Conservation (phyloP, 2,329 filamentous ascomycete genomes). For the Davidsoniella eucalypti region DNA sequence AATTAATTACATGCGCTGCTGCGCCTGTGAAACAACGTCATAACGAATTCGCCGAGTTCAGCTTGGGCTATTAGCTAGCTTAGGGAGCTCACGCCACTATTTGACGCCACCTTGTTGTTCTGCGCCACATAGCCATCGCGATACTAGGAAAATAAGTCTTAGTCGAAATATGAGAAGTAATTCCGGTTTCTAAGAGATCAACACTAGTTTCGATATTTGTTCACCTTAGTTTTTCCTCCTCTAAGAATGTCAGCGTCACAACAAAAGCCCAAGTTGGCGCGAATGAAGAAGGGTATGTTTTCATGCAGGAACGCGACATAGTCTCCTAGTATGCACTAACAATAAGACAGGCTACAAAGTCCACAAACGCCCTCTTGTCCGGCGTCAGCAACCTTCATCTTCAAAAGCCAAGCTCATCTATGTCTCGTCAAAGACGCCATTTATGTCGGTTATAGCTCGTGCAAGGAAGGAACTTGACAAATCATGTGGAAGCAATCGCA, state of each 20-base stretch:
- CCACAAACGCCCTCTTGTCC: slow-evolving; percentile 31
- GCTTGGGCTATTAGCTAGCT: background rate
- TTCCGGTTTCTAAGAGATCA: too few species aligned
- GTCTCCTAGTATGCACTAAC: background rate
- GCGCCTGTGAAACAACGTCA: background rate
- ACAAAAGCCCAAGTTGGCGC: slow-evolving; percentile 21
- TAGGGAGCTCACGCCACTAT: background rate
- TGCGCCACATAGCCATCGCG: background rate
- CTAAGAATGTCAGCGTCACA: slow-evolving; percentile 8
- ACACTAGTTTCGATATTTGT: too few species aligned
- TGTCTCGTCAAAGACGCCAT: slow-evolving; percentile 46
- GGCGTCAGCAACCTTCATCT: slow-evolving; percentile 25
- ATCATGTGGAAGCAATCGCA: slow-evolving; percentile 20
- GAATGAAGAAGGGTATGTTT: slow-evolving; percentile 20
- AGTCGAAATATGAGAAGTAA: too few species aligned
- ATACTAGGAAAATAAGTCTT: too few species aligned
- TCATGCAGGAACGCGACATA: background rate
- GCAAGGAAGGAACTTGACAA: slow-evolving; percentile 45
- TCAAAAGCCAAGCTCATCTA: slow-evolving; percentile 39
- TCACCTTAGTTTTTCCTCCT: too few species aligned
- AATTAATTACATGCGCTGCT: too few species aligned
- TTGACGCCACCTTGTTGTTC: slow-evolving; percentile 1
- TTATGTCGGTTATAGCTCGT: slow-evolving; percentile 51
- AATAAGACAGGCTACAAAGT: slow-evolving; percentile 27
- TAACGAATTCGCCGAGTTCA: background rate